Evolutionary conservation across 1,139 yeast species (phyloP), one percentile per base, ranked within the genome.

Genomic region (Geotrichum aggregatum): DNA sequence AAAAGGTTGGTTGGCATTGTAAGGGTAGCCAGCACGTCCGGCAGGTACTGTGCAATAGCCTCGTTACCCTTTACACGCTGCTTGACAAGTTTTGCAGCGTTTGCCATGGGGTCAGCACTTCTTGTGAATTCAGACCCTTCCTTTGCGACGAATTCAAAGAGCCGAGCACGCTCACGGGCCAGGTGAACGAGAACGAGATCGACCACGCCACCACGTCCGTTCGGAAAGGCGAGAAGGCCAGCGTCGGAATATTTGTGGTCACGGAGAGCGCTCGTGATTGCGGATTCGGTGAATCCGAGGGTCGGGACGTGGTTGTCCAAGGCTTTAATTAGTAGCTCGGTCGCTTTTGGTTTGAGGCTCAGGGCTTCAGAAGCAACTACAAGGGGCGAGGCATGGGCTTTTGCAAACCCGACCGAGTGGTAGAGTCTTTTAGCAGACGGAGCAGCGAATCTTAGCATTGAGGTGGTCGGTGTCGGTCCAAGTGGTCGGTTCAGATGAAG

Each of bases 101-200:
- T 40, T 11, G 13, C 8, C 36, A 34, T 34, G 5, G 28, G 28
- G 43, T 63, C 71, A 1, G 61, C 71, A 8, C 59, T 58, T 49
- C 70, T 49, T 44, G 44, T 33, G 56, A 11, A 48, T 13, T 13
- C 16, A 2, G 51, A 33, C 14, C 18, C 36, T 5, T 38, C 44
- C 39, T 39, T 56, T 54, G 39, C 52, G 48, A 24, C 56, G 30
- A 71, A 62, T 30, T 53, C 55, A 21, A 54, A 49, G 14, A 63
- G 79, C 7, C 49, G 49, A 26, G 50, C 49, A 47, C 64, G 76
- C 59, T 79, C 76, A 52, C 75, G 76, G 39, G 80, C 76, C 56
- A 89, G 73, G 65, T 84, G 85, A 56, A 79, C 84, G 61, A 82
- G 74, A 21, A 84, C 80, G 58, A 87, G 76, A 62, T 87, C 91